These are phyloP conservation scores for Pyrenochaeta sp. DNA, from an alignment of 2,329 filamentous ascomycete genomes.

Conservation along the genomic window DNA sequence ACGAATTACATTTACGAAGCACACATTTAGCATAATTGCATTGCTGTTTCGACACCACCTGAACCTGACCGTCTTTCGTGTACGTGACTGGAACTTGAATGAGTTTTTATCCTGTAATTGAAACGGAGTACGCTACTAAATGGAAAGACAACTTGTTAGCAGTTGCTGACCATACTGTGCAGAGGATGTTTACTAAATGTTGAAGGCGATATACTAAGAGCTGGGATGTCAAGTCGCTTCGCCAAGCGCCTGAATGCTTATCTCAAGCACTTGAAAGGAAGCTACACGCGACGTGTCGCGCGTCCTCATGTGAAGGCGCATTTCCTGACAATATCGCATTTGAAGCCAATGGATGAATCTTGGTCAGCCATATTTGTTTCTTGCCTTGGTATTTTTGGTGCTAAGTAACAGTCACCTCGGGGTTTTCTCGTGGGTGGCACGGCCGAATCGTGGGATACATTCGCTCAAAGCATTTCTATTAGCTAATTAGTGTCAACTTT, in stretches of 20 bases:
- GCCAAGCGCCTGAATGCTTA: no score
- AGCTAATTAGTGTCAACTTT: conserved; percentile 28
- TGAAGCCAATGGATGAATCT: no score
- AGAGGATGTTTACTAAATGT: neutral
- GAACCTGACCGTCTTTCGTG: neutral
- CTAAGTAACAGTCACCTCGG: neutral
- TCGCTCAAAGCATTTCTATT: conserved; percentile 20
- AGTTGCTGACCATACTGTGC: neutral
- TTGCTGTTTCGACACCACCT: neutral
- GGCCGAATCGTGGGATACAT: conserved; percentile 11
- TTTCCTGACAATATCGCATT: no score
- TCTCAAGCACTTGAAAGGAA: no score
- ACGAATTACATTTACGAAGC: neutral
- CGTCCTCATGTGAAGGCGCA: no score
- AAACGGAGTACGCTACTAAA: no score
- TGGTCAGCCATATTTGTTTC: no score
- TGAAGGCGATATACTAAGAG: neutral
- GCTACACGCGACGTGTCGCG: no score
- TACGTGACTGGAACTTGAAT: neutral
- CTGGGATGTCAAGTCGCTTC: neutral
- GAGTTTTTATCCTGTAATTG: neutral
- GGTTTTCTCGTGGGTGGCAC: neutral
- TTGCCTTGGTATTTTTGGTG: no score
- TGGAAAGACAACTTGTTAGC: no score
- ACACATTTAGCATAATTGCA: neutral